Base-by-base conservation (phyloP, 2,329 filamentous ascomycete genomes). In the Aspergillus sp. region DNA sequence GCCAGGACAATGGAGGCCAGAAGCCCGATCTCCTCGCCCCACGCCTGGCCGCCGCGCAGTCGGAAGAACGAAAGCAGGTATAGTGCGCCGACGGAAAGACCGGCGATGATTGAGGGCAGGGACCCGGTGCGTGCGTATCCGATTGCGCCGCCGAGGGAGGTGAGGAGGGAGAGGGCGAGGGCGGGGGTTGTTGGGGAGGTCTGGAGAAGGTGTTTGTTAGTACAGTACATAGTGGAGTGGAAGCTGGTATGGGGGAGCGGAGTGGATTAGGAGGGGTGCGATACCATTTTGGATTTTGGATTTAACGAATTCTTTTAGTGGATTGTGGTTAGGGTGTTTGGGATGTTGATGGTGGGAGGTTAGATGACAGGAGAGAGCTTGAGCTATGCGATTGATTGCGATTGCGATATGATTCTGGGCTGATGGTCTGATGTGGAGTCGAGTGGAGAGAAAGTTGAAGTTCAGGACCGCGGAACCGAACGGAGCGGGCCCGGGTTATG, bases 51-150 rank as follows among this genome's bases (percentile, higher is more conserved):
- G 67, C 86, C 87, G 67, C 89, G 87, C 62, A 96, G 87, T 58
- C 93, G 90, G 70, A 90, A 87, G 63, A 89, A 93, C 62, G 91
- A 91, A 44, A 96, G 80, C 23, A 86, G 87, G 76, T 99, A 89
- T 59, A 91, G 77, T 15, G 82, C 77, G 46, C 95, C 95, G 64
- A 99, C 92, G 35, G 88, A 87, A 65, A 91, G 81, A 52, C 95
- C 95, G 14, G 95, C 95, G 12, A 85, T 86, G 66, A 98, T 83
- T 12, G 92, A 96, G 39, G 93, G 93, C 50, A 96, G 74, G 23
- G 93, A 98, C 58, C 91, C 85, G 0, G 93, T 95, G 73, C 88
- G 87, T 45, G 88, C 81, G 77, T 91, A 99, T 71, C 95, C 95
- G 71, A 90, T 89, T 59, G 90, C 88, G 63, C 95, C 95, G 67